Conservation (phyloP, 2,329 filamentous ascomycete genomes). For the Venturia nashicola region DNA sequence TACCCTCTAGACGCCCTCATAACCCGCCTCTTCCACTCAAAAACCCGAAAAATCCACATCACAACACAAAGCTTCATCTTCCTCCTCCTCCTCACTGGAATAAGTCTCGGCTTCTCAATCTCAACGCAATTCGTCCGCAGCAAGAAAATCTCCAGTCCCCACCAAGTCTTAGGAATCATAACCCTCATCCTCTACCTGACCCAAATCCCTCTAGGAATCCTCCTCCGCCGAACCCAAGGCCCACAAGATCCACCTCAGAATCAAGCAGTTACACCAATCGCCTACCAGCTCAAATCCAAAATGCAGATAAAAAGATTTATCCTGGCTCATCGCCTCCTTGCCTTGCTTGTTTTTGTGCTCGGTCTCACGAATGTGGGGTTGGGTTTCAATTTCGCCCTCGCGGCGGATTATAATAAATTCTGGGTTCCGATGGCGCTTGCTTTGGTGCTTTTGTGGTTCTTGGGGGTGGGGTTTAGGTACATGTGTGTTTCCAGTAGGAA, state of each 20-base stretch:
- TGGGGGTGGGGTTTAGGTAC: neutral
- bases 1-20: constrained; percentile 34
- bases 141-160: neutral
- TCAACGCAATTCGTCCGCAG: neutral
- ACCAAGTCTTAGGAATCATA: constrained; percentile 6
- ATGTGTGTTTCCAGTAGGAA: neutral
- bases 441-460: neutral
- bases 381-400: constrained; percentile 2
- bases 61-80: neutral
- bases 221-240: neutral
- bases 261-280: neutral
- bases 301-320: neutral
- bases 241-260: neutral
- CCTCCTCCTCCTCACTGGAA: neutral
- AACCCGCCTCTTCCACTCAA: neutral
- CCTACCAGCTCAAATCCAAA: neutral
- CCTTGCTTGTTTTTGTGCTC: neutral
- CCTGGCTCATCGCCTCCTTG: neutral
- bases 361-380: neutral
- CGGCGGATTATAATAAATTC: neutral
- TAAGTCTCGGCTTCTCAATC: neutral
- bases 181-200: neutral
- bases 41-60: neutral
- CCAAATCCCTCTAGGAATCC: neutral
- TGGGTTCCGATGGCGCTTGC: neutral